Conservation (phyloP, 768 basidiomycete species). For the Tylopilus sp. region DNA sequence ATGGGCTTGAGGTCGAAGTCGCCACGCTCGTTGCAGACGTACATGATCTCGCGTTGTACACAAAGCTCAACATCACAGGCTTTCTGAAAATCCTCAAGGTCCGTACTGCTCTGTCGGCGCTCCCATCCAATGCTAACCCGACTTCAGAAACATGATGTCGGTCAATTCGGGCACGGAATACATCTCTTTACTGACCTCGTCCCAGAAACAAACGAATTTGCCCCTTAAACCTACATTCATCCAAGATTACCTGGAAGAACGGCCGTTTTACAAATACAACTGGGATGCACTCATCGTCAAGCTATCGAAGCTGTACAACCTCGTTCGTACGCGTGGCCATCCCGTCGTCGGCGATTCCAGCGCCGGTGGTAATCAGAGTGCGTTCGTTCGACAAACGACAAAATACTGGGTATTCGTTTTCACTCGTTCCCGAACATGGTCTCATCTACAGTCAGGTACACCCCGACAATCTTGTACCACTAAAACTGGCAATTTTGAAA, state of each 20-base stretch:
- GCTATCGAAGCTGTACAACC: constrained; percentile 90
- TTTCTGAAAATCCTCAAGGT: constrained; percentile 99
- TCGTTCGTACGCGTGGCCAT: constrained; percentile 92
- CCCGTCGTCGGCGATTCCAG: constrained; percentile 91
- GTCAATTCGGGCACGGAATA: constrained; percentile 4
- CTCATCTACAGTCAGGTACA: constrained; percentile 51
- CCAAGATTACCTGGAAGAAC: constrained; percentile 87
- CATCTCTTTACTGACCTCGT: constrained; percentile 7
- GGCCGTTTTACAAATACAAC: constrained; percentile 95
- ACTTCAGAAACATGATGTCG: constrained; percentile 87
- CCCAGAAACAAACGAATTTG: constrained; percentile 87
- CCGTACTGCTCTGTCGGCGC: constrained; percentile 9
- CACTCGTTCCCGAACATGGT: not conserved
- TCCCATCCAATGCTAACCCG: constrained; percentile 5
- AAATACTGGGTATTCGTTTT: constrained; percentile 90
- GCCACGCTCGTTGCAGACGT: constrained; percentile 92
- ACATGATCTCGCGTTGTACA: constrained; percentile 87
- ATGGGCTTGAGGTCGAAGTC: constrained; percentile 87
- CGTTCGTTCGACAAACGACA: constrained; percentile 97
- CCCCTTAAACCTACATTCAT: constrained; percentile 85
- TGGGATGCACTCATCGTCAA: constrained; percentile 97
- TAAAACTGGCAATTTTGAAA: constrained; percentile 90
- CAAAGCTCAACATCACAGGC: constrained; percentile 97
- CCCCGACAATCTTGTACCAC: constrained; percentile 88
- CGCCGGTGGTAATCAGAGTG: constrained; percentile 93